Evolutionary conservation across 441 rosid genomes (phyloP).

Genomic region (Populus trichocarpa): DNA sequence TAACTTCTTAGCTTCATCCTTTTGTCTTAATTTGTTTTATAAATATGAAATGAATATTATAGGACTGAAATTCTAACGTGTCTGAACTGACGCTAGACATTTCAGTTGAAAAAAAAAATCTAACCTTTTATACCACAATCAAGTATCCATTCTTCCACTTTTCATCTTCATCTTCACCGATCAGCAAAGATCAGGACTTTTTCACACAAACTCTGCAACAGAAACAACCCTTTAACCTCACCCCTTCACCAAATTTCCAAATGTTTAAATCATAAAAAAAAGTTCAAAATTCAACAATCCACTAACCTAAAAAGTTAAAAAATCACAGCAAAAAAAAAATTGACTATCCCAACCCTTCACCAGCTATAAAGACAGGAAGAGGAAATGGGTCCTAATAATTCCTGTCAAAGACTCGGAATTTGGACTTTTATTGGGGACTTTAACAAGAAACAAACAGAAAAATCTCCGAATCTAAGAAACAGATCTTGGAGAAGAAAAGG

Average conservation of each 20-base stretch:
- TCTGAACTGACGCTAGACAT: neutral
- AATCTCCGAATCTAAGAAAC: neutral
- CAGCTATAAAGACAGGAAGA: neutral
- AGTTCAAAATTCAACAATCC: neutral
- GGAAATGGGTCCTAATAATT: neutral
- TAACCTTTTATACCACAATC: constrained; percentile 16
- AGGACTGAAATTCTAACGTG: neutral
- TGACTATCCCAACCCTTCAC: neutral
- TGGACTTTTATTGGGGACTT: neutral
- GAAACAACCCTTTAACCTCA: neutral
- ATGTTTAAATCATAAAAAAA: neutral
- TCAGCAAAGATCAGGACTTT: constrained; percentile 20
- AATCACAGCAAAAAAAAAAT: neutral
- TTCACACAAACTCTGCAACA: constrained; percentile 9
- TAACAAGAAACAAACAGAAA: constrained; percentile 20
- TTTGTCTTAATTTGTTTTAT: neutral
- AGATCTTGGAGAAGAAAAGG: neutral
- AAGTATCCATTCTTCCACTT: constrained; percentile 6
- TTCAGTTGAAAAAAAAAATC: neutral
- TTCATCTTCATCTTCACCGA: neutral
- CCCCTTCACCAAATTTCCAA: neutral
- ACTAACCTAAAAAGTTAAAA: neutral
- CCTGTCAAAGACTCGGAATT: neutral
- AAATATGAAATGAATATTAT: no score
- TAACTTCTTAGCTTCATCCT: neutral